Percentiles rank a stretch among this genome's conserved stretches.
phyloP scores from a whole-genome alignment of 2,329 filamentous ascomycete genomes.

The Coniochaeta hoffmannii region DNA sequence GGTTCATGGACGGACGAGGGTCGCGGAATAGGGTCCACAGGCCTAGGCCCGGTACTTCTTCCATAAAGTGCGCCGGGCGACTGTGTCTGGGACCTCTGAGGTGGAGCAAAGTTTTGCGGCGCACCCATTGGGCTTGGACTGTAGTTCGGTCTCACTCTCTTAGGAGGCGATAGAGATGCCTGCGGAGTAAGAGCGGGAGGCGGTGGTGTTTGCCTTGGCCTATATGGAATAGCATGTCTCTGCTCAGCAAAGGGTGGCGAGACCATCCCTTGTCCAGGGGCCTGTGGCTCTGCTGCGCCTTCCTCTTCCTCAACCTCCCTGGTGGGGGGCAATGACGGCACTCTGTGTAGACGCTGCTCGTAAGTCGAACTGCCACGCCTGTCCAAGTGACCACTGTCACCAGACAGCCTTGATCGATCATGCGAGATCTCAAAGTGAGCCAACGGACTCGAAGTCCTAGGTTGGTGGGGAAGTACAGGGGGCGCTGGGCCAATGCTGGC shows the following conservation, averaged over 20 bases:
- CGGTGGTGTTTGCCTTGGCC: slow-evolving; percentile 41
- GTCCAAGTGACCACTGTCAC: slow-evolving; percentile 33
- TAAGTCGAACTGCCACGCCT: slow-evolving; percentile 45
- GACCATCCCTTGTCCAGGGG: slow-evolving; percentile 3
- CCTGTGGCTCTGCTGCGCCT: slow-evolving; percentile 15
- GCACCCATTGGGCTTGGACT: slow-evolving; percentile 29
- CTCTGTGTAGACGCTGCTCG: slow-evolving; percentile 45
- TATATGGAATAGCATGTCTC: slow-evolving; percentile 16
- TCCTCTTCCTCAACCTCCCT: slow-evolving; percentile 56
- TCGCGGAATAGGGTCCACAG: slow-evolving; percentile 39
- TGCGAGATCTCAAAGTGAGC: slow-evolving; percentile 54
- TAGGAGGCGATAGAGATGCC: slow-evolving; percentile 46
- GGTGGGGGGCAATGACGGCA: slow-evolving; percentile 53
- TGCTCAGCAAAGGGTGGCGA: slow-evolving; percentile 10
- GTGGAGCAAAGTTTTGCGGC: slow-evolving; percentile 40
- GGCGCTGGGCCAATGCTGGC: slow-evolving; percentile 29
- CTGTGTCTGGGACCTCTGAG: slow-evolving; percentile 54
- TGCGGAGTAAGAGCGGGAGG: slow-evolving; percentile 30
- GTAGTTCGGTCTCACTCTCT: slow-evolving; percentile 45
- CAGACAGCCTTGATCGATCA: slow-evolving; percentile 23
- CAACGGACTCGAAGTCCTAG: slow-evolving; percentile 58
- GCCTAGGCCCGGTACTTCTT: slow-evolving; percentile 22
- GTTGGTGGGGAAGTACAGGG: slow-evolving; percentile 48
- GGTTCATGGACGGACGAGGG: slow-evolving; percentile 46
- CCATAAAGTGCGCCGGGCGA: slow-evolving; percentile 46